Evolutionary conservation across 441 rosid genomes (phyloP), one percentile per base, ranked within the genome.

Genomic region (Aleurites moluccanus): DNA sequence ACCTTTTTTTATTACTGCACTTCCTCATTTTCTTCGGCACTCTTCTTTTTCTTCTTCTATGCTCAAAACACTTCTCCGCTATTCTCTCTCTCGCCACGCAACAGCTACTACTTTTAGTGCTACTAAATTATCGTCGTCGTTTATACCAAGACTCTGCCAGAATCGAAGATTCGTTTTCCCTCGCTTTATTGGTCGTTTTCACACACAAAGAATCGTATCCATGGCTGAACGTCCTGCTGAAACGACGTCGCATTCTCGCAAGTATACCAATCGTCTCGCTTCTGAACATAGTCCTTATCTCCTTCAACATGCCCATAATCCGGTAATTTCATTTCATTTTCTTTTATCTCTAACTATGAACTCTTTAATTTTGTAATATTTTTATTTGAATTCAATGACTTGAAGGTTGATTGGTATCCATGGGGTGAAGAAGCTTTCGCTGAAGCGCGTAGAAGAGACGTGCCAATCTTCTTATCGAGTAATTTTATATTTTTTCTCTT

Each of bases 361-460:
- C 10, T 59, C 62, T 56, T 20, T 45, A 10, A 10, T 14, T 27
- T 52, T 21, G 6, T 11, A 45, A 5, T 8, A 35, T 40, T 2
- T 53, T 16, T 40, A 28, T 23, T 53, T 55, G 49, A 38, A 15
- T 49, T 70, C 13, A n/a, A 45, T 63, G 53, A 18, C 52, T 49
- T 52, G 71, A 38, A 94, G 99, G 98, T 95, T 75, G 85, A 91
- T 85, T 95, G 98, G 99, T 89, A 88, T 80, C 96, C 97, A 66
- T 95, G 99, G 99, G 90, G 93, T 20, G 98, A 90, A 50, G 97
- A 91, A 79, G 99, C 99, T 81, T 94, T 94, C 56, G 84, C 90
- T 20, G 90, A 85, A 86, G 98, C 99, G 33, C 84, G 83, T 67
- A 87, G 81, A 79, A 86, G 97, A 81, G 91, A 91, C 67, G 93